Evolutionary conservation across 345 rosid genomes (phyloP).

Genomic region (Aethionema arabicum): DNA sequence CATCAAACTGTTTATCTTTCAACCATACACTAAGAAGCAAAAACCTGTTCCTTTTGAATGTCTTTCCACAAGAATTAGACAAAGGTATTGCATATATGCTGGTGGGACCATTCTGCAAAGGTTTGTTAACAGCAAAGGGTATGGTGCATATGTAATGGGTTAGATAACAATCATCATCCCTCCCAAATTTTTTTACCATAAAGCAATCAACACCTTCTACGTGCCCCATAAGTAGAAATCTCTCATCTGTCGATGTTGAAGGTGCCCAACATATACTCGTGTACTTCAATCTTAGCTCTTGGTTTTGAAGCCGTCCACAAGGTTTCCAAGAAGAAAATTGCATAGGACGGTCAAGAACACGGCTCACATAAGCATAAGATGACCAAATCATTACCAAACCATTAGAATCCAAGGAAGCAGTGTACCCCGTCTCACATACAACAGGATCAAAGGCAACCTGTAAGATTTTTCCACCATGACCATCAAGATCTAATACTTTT

Average conservation of each 20-base stretch:
- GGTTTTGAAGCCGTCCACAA: slow-evolving; percentile 53
- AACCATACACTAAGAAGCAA: slow-evolving; percentile 74
- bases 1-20: slow-evolving; percentile 52
- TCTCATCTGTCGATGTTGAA: slow-evolving; percentile 51
- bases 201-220: slow-evolving; percentile 79
- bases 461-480: slow-evolving; percentile 66
- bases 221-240: slow-evolving; percentile 68
- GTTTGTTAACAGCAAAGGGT: slow-evolving; percentile 48
- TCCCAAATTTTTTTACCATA: slow-evolving; percentile 51
- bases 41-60: slow-evolving; percentile 48
- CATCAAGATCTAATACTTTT: slow-evolving; percentile 49
- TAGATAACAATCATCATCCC: slow-evolving; percentile 35
- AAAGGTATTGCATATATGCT: slow-evolving; percentile 60
- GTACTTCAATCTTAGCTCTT: slow-evolving; percentile 44
- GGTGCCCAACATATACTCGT: slow-evolving; percentile 89
- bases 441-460: slow-evolving; percentile 64
- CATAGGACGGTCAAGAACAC: slow-evolving; percentile 45
- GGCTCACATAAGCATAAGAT: slow-evolving; percentile 43
- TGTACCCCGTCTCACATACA: slow-evolving; percentile 50
- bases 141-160: slow-evolving; percentile 67
- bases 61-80: slow-evolving; percentile 50
- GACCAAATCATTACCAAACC: slow-evolving; percentile 80
- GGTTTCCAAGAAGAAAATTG: slow-evolving; percentile 57
- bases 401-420: slow-evolving; percentile 73
- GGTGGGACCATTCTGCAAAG: slow-evolving; percentile 55